Evolutionary conservation across 805 yeast genomes (phyloP), one percentile per base, ranked within the genome.

Genomic region (Zygotorulaspora chibaensis): DNA sequence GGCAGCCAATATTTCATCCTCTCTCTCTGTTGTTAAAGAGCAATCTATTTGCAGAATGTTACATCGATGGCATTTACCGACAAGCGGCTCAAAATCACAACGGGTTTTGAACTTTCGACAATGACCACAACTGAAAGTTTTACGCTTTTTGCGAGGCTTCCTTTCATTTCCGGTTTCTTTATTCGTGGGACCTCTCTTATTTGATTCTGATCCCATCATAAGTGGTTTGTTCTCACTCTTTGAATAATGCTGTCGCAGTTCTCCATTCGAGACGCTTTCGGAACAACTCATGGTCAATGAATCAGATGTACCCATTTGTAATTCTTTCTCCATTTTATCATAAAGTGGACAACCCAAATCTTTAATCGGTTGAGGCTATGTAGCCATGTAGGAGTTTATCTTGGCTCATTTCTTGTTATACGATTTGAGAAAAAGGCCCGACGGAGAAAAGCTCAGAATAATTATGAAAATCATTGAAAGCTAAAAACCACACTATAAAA

Each of bases 31-130:
- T 2, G 76, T 66, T 35, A 79, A 54, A 0, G 81, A 75, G 50
- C 85, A 80, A 0, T 66, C 69, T 8, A 77, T 54, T 35, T 72
- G 60, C 33, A 79, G 54, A 25, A 77, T 69, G 35, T 62, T 65
- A 51, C 85, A 80, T 25, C 83, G 65, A 45, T 75, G 76, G 52
- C 84, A 80, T 50, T 71, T 71, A 3, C 69, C 70, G 10, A 59
- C 56, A 2, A 63, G 54, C 0, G 71, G 68, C 35, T 74, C 76
- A 51, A 69, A 72, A 47, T 75, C 81, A 58, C 85, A 80, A 46
- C 82, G 68, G 1, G 84, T 79, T 56, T 80, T 80, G 47, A 77
- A 67, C 55, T 71, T 75, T 11, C 83, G 66, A 51, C 85, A 80
- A 12, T 70, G 66, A 11, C 66, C 67, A 58, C 85, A 80, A 59